These are phyloP conservation scores for Seiridium unicorne DNA, from an alignment of 2,329 filamentous ascomycete genomes.

Conservation along the genomic window DNA sequence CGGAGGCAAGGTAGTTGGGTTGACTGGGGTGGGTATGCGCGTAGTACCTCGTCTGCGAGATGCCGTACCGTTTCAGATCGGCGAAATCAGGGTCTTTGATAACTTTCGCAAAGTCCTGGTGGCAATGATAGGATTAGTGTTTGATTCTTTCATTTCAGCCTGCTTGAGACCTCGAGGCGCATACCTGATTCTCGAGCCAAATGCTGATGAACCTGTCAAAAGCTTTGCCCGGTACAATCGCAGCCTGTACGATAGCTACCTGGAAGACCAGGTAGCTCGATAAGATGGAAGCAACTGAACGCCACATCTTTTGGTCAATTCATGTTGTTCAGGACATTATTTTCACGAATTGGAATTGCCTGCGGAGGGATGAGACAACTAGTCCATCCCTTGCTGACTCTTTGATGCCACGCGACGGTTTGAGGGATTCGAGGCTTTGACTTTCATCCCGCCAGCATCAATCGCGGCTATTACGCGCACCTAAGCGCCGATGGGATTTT, in stretches of 20 bases:
- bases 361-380: neutral
- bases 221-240: constrained; percentile 31
- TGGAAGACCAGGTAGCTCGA: constrained; percentile 12
- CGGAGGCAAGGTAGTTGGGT: constrained; percentile 46
- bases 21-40: constrained; percentile 41
- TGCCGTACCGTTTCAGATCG: constrained; percentile 40
- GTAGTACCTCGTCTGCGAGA: constrained; percentile 42
- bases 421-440: neutral
- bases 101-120: constrained; percentile 42
- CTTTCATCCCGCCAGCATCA: neutral
- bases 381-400: neutral
- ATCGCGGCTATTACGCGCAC: neutral
- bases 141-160: too few relatives aligned
- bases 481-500: neutral
- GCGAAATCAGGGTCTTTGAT: constrained; percentile 35
- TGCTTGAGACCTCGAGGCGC: neutral
- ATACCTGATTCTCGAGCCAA: constrained; percentile 43
- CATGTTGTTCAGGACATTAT: constrained; percentile 3
- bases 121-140: neutral
- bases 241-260: constrained; percentile 14
- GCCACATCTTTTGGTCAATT: neutral
- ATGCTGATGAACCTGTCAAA: constrained; percentile 43
- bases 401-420: constrained; percentile 4
- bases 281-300: neutral
- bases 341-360: constrained; percentile 5